These are phyloP conservation scores for Penicillium freii DNA, from an alignment of 2,329 filamentous ascomycete genomes.

Conservation along the genomic window DNA sequence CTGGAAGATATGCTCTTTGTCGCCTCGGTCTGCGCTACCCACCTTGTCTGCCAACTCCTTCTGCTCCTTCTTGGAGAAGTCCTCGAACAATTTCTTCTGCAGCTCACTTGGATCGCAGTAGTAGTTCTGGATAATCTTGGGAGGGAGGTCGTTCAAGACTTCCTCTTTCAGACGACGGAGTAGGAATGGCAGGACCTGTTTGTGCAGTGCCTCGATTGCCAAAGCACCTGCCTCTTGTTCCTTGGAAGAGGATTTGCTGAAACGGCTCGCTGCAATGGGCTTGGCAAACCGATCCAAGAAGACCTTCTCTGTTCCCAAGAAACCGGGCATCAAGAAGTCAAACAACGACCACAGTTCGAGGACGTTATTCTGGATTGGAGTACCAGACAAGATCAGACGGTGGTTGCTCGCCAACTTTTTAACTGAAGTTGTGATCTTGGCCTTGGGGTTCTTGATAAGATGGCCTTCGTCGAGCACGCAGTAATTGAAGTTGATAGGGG, in stretches of 20 bases:
- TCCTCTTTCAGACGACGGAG: constrained; percentile 96
- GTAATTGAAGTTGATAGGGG: constrained; percentile 91
- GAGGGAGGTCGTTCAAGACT: constrained; percentile 90
- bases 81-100: constrained; percentile 92
- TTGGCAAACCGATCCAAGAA: constrained; percentile 94
- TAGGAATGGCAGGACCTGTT: constrained; percentile 95
- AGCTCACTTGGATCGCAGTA: constrained; percentile 97
- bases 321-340: constrained; percentile 98
- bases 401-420: constrained; percentile 90
- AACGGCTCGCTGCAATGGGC: constrained; percentile 89
- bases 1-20: constrained; percentile 98
- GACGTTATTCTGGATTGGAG: constrained; percentile 97
- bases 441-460: constrained; percentile 97
- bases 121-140: constrained; percentile 98
- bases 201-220: constrained; percentile 96
- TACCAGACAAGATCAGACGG: constrained; percentile 91
- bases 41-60: constrained; percentile 84
- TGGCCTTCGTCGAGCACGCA: constrained; percentile 96
- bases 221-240: constrained; percentile 96
- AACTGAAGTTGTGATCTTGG: constrained; percentile 90
- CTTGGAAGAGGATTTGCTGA: constrained; percentile 95
- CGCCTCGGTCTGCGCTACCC: constrained; percentile 79
- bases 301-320: constrained; percentile 94
- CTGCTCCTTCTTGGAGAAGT: constrained; percentile 91
- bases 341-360: constrained; percentile 96